Conservation (phyloP, 2,329 filamentous ascomycete species). For the Penicillium capsulatum region DNA sequence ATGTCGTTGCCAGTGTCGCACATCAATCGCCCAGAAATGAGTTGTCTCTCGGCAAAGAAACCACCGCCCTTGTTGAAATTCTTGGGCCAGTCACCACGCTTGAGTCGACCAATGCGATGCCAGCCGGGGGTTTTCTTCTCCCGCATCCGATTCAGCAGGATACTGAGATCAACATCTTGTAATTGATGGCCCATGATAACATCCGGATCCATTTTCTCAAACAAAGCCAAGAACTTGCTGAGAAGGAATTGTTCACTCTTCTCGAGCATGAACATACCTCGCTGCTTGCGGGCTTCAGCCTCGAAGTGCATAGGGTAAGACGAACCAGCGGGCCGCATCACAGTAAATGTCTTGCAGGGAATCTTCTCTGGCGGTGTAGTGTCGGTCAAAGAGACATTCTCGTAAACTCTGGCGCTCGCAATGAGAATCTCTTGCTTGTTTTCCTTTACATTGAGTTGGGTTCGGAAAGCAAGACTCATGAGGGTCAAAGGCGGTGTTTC, state of each 20-base stretch:
- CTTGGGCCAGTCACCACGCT: constrained; percentile 78
- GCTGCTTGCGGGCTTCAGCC: constrained; percentile 66
- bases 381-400: constrained; percentile 80
- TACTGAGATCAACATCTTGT: constrained; percentile 95
- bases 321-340: constrained; percentile 74
- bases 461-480: constrained; percentile 92
- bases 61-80: constrained; percentile 80
- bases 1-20: constrained; percentile 96
- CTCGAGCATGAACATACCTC: constrained; percentile 72
- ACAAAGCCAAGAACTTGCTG: constrained; percentile 80
- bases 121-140: constrained; percentile 91
- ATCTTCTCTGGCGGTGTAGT: constrained; percentile 85
- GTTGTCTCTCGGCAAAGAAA: constrained; percentile 86
- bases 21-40: constrained; percentile 82
- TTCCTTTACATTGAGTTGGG: constrained; percentile 79
- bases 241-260: constrained; percentile 82
- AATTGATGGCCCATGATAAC: constrained; percentile 90
- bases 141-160: constrained; percentile 78
- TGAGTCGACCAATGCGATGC: constrained; percentile 86
- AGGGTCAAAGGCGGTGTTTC: constrained; percentile 84
- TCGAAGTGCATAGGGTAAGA: constrained; percentile 87
- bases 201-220: constrained; percentile 86
- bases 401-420: constrained; percentile 87
- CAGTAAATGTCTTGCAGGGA: constrained; percentile 83
- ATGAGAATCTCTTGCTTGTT: constrained; percentile 96